Evolutionary conservation across 2,329 filamentous ascomycete genomes (phyloP), one percentile per base, ranked within the genome.

Genomic region (Claviceps humidiphila): DNA sequence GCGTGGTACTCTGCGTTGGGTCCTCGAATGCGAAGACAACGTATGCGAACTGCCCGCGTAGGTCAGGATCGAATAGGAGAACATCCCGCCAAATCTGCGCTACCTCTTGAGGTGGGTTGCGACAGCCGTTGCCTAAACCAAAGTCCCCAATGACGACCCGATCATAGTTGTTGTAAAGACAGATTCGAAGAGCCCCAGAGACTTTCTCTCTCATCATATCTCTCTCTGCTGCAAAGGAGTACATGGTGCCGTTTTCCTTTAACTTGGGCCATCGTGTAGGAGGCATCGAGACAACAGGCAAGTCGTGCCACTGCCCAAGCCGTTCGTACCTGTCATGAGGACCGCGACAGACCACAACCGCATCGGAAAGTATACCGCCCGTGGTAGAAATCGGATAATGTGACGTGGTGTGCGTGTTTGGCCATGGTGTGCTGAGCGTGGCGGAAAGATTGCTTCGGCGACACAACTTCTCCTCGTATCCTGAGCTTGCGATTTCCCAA

Each of bases 161-260:
- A 42, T 71, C 68, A 60, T 81, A 79, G 53, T 72, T 70, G 59
- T 80, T 74, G 60, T 75, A 78, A 17, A 77, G 77, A 56, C 84
- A 86, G 56, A 89, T 87, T 47, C 81, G 76, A 17, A 89, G 75
- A 2, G 84, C 81, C 1, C 80, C 78, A 22, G 81, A 78, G 65
- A 89, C 82, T 67, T 89, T 88, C 60, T 85, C 81, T 60, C 75
- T 76, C 68, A 87, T 85, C 64, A 88, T 74, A 57, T 85, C 80
- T 55, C 78, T 78, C 67, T 89, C 86, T 59, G 82, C 74, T 3
- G 74, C 72, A 65, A 90, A 89, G 0, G 83, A 85, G 66, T 88
- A 89, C 56, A 78, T 79, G 55, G 73, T 73, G n/a, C 81, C 82
- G 48, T 74, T 73, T 54, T 81, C 78, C 59, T 82, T 82, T 41